Percentiles rank a stretch among this genome's conserved stretches.
Conservation (phyloP, 2,329 filamentous ascomycete species). For the Shiraia bambusicola region DNA sequence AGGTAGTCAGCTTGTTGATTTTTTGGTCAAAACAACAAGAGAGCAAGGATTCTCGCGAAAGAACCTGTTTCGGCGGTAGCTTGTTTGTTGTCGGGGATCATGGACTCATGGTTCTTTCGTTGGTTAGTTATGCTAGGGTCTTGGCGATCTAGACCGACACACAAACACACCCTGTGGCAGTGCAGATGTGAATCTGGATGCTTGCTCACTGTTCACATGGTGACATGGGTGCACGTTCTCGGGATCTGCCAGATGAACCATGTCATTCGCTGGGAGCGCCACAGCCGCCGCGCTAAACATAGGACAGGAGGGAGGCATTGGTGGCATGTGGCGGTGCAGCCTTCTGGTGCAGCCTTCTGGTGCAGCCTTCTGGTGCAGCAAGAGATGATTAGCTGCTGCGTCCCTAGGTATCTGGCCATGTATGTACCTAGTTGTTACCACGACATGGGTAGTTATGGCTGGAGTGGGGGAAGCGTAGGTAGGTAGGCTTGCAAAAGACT, state of each 20-base stretch:
- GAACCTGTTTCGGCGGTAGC: conserved; percentile 17
- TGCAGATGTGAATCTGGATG: conserved; percentile 20
- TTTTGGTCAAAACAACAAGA: conserved; percentile 1
- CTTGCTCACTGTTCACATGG: conserved; percentile 14
- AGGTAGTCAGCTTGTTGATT: neutral
- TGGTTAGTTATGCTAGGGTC: conserved; percentile 17
- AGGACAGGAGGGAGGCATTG: no score
- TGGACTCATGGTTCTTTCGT: conserved; percentile 7
- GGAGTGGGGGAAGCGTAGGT: conserved; percentile 1
- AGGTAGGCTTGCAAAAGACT: neutral
- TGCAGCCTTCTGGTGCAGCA: neutral
- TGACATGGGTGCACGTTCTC: conserved; percentile 17
- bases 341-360: neutral
- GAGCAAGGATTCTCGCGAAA: conserved; percentile 28
- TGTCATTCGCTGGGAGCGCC: conserved; percentile 1
- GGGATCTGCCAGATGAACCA: neutral
- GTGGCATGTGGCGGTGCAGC: conserved; percentile 12
- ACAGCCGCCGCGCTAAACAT: conserved; percentile 2
- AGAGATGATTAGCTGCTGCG: conserved; percentile 2
- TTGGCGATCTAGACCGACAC: conserved; percentile 22
- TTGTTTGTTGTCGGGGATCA: conserved; percentile 9
- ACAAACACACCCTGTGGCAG: conserved; percentile 26
- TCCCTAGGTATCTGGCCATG: no score
- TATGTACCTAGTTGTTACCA: no score
- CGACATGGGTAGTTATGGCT: no score